Base-by-base conservation (phyloP, 1,284 basidiomycete species). In the Cutaneotrichosporon arboriforme region DNA sequence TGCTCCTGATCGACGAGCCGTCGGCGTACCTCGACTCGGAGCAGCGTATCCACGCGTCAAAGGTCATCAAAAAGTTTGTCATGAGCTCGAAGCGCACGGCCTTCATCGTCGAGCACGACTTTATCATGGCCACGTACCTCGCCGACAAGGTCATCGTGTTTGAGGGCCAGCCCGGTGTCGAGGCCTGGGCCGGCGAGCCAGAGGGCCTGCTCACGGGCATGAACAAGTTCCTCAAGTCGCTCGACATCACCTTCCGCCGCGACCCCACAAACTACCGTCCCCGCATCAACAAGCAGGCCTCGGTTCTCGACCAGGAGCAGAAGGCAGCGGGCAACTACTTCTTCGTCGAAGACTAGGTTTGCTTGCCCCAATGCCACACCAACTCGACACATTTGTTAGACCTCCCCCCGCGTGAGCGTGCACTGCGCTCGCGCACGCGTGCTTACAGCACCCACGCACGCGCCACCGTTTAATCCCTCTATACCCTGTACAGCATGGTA, bases 101-200 rank as follows among this genome's bases (percentile, higher is more conserved):
- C 0, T 96, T 97, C 74, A 36, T 31, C 35, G 57, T 57, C 45
- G 56, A 56, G 46, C 54, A 56, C 44, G 55, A 55, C 44, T 57
- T 57, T 17, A 75, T 72, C 63, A 75, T 76, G 76, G 90, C 92
- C 4, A 94, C 92, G 3, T 97, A 97, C 74, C 86, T 97, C 53
- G 91, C 92, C 45, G 93, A 97, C 73, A 87, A 92, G 57, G 93
- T 97, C 66, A 94, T 97, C 61, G 90, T 97, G 15, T 97, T 93
- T 68, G 86, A 90, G 70, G 92, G 91, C 47, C 75, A 83, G 64
- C 91, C 91, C 8, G 90, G 88, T 42, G 73, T 89, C 44, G 55
- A 85, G 52, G 88, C 91, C 13, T 91, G 84, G 31, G 90, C 90
- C 15, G 87, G 88, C 52, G 68, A 68, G 58, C 74, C 74, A 38